Conservation (phyloP, 2,329 filamentous ascomycete species). For the Nigrograna mackinnonii region DNA sequence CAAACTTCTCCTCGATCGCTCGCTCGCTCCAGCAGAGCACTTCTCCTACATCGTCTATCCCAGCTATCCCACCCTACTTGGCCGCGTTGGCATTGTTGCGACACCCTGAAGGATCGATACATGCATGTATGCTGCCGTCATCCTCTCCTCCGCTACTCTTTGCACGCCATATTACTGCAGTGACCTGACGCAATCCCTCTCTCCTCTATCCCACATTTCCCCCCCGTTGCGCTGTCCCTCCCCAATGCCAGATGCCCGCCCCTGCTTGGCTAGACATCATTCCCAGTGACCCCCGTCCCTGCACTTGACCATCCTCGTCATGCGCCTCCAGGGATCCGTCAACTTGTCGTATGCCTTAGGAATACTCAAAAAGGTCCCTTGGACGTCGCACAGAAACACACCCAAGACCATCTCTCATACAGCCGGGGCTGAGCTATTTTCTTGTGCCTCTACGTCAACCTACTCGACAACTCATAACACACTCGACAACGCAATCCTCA, state of each 20-base stretch:
- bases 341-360: conserved; percentile 21
- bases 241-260: conserved; percentile 9
- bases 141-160: conserved; percentile 5
- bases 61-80: no score
- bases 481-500: neutral
- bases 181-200: conserved; percentile 7
- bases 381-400: conserved; percentile 28
- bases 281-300: conserved; percentile 11
- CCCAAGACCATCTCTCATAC: conserved; percentile 16
- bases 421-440: no score
- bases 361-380: no score
- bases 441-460: conserved; percentile 13
- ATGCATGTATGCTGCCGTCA: conserved; percentile 21
- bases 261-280: conserved; percentile 11
- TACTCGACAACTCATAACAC: neutral
- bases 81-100: conserved; percentile 9
- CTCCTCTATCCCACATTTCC: no score
- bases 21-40: no score
- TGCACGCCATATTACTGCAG: conserved; percentile 6
- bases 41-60: no score
- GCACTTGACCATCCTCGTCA: conserved; percentile 20
- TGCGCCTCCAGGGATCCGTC: conserved; percentile 22
- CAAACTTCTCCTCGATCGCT: no score
- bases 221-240: conserved; percentile 8
- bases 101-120: conserved; percentile 23